A percentile compares a stretch with the other conserved stretches of the same genome.
Evolutionary conservation across 805 yeast species (phyloP).

Genomic region (Pichia gijzeniarum): DNA sequence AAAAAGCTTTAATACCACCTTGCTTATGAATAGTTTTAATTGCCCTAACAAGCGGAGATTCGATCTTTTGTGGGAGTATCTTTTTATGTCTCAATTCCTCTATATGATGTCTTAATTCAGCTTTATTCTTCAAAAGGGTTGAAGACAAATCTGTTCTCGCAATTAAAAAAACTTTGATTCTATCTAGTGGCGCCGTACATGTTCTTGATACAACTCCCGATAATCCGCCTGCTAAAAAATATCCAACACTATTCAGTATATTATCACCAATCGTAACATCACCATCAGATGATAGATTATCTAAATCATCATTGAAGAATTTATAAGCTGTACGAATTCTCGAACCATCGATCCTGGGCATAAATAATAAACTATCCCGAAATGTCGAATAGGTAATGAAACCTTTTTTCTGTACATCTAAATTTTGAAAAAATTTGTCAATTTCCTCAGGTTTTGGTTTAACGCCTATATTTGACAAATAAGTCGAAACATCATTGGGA

Average conservation of each 20-base stretch:
- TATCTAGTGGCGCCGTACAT: conserved; percentile 94
- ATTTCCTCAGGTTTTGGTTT: conserved; percentile 47
- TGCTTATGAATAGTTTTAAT: conserved; percentile 74
- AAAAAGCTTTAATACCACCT: conserved; percentile 84
- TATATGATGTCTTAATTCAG: conserved; percentile 29
- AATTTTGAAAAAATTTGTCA: conserved; percentile 46
- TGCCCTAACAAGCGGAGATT: conserved; percentile 76
- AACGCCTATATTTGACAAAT: conserved; percentile 51
- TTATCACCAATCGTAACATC: conserved; percentile 82
- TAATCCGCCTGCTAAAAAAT: conserved; percentile 88
- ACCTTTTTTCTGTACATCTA: conserved; percentile 55
- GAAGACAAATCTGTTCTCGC: conserved; percentile 82
- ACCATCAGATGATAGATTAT: conserved; percentile 83
- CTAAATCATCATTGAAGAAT: conserved; percentile 68
- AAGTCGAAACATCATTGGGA: conserved; percentile 58
- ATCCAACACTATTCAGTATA: conserved; percentile 78
- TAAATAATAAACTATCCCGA: conserved; percentile 71
- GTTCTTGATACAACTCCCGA: conserved; percentile 96
- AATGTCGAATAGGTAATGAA: conserved; percentile 79
- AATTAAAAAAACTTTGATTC: conserved; percentile 87
- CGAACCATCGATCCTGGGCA: conserved; percentile 76
- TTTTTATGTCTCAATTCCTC: conserved; percentile 37
- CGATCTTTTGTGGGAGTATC: conserved; percentile 40
- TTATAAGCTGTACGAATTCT: conserved; percentile 75
- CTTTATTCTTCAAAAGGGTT: conserved; percentile 54